A percentile compares a stretch with the other conserved stretches of the same genome.
phyloP scores from a whole-genome alignment of 2,329 filamentous ascomycete species.

The Dryadomyces quercus-mongolicae region DNA sequence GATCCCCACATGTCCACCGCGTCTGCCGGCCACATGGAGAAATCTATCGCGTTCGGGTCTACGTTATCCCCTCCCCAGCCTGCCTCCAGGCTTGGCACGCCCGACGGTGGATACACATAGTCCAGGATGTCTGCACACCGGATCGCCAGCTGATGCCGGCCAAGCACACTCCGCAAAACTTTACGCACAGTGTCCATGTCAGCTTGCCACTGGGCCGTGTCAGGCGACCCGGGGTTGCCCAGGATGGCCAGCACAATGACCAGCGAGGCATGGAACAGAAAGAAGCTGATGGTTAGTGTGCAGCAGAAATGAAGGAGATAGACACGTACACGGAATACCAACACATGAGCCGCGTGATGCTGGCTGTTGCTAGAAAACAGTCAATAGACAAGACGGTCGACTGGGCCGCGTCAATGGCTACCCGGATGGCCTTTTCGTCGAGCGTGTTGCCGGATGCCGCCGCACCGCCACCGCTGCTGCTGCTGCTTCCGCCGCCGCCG shows the following conservation, averaged over 20 bases:
- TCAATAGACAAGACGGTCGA: not conserved
- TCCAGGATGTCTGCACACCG: conserved; percentile 5
- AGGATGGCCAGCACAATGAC: conserved; percentile 3
- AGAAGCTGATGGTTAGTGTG: not conserved
- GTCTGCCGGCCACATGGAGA: conserved; percentile 3
- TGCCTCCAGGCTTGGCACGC: not conserved
- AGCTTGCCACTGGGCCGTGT: not conserved
- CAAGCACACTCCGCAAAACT: not conserved
- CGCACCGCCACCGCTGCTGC: too few species aligned
- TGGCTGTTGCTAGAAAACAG: not conserved
- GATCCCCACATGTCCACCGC: conserved; percentile 2
- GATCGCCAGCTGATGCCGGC: not conserved
- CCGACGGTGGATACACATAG: not conserved
- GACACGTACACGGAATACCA: conserved; percentile 4
- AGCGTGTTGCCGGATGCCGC: not conserved
- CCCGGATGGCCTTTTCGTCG: not conserved
- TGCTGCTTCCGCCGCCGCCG: too few species aligned
- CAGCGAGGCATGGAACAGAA: conserved; percentile 4
- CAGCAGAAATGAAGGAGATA: not conserved
- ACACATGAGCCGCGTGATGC: not conserved
- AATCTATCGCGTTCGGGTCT: conserved; percentile 1
- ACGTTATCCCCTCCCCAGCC: not conserved
- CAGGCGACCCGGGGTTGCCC: not conserved
- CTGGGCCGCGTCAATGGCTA: conserved; percentile 1
- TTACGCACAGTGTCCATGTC: conserved; percentile 1